Evolutionary conservation across 306 rosid species (phyloP), one percentile per base, ranked within the genome.

Genomic region (Medicago ruthenica): DNA sequence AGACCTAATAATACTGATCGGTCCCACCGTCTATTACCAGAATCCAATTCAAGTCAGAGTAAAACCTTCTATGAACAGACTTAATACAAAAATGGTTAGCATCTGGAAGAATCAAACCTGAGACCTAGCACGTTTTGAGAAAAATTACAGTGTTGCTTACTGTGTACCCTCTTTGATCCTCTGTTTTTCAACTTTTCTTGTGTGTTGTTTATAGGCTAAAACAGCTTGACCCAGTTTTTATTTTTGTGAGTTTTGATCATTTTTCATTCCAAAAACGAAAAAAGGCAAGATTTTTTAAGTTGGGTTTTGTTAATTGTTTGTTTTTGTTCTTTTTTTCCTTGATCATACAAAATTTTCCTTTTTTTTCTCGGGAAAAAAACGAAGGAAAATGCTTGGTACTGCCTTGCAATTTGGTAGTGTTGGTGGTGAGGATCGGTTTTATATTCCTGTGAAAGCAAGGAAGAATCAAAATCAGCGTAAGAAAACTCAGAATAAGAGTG

Each of bases 381-480:
- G 27, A 4, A 7, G 48, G 15, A 83, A 81, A 84, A 93, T 93
- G 98, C 53, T 87, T 58, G 96, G 96, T 18, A 82, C 88, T 63
- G 71, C 89, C 8, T 48, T 80, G 58, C 97, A 87, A 76, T 84
- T 80, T 72, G 89, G 91, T 51, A 76, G 77, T 77, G 77, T 78
- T 77, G 81, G 89, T 2, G 88, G 89, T 15, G 93, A 89, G 16
- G 92, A 86, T 82, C 84, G 86, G 80, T 88, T 84, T 83, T 84
- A 84, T 75, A 76, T 84, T 79, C 96, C 98, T 1, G 91, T 84
- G 70, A 93, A 85, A 80, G 86, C 90, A 47, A 80, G 91, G 70
- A 89, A 83, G 85, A 87, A 59, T 67, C 78, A 71, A 75, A 87
- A 85, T 80, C 91, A 80, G 76, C 87, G 86, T 18, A 89, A 87